These are phyloP conservation scores for Nematocida ironsii DNA, from an alignment of 371 early-diverging fungal genomes.

Conservation along the genomic window DNA sequence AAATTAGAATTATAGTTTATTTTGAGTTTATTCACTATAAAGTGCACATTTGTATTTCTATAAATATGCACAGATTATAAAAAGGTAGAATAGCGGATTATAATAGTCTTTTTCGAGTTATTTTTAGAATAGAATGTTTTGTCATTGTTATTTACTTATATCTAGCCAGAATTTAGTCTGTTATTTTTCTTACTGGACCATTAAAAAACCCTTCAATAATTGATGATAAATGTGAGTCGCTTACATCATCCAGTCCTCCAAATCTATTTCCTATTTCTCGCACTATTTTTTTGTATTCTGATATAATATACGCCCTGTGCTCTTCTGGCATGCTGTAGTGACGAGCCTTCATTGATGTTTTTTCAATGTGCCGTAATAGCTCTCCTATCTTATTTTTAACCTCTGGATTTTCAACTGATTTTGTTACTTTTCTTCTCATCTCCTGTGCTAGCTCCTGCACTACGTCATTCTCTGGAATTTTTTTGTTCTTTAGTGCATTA, in stretches of 20 bases:
- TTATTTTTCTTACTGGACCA: neutral
- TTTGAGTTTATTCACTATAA: too few species aligned
- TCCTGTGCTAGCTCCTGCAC: constrained; percentile 22
- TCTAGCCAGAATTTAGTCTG: neutral
- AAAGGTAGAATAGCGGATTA: too few species aligned
- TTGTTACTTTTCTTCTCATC: constrained; percentile 20
- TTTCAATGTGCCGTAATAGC: constrained; percentile 10
- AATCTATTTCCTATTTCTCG: constrained; percentile 16
- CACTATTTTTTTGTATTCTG: constrained; percentile 30
- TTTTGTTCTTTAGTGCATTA: neutral
- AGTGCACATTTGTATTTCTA: too few species aligned
- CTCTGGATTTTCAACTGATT: neutral
- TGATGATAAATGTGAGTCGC: constrained; percentile 35
- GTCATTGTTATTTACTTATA: too few species aligned
- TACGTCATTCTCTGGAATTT: neutral
- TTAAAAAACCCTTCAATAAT: constrained; percentile 22
- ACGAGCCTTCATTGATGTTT: neutral
- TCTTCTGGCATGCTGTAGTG: constrained; percentile 9
- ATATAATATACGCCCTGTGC: neutral
- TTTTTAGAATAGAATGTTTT: too few species aligned
- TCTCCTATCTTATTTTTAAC: constrained; percentile 8
- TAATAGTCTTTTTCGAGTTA: too few species aligned
- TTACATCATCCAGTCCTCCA: constrained; percentile 42
- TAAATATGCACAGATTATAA: too few species aligned
- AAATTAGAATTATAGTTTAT: too few species aligned